phyloP scores from a whole-genome alignment of 108 stramenopile species.

The Licmophora abbreviata region DNA sequence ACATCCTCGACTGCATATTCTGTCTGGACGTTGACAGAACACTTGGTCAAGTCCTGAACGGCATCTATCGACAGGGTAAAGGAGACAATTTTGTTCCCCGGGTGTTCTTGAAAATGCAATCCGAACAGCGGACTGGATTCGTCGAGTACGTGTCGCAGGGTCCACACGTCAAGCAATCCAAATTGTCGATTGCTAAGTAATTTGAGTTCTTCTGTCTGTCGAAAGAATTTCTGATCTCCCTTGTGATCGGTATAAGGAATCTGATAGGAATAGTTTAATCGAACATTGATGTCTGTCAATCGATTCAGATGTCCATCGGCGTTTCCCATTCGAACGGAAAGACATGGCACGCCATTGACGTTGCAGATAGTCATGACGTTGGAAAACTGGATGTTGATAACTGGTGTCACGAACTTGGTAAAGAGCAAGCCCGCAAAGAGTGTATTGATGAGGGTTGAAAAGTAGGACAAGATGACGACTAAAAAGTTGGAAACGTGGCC shows the following conservation, averaged over 20 bases:
- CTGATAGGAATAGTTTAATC: conserved; percentile 14
- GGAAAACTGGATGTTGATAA: conserved; percentile 14
- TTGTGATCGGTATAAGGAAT: conserved; percentile 16
- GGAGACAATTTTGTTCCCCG: conserved; percentile 13
- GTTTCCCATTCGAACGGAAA: conserved; percentile 15
- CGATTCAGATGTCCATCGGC: conserved; percentile 18
- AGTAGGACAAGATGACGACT: conserved; percentile 2
- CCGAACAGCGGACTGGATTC: conserved; percentile 22
- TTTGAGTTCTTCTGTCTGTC: conserved; percentile 12
- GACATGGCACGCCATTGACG: conserved; percentile 18
- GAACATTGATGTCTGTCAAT: conserved; percentile 18
- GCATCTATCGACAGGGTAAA: conserved; percentile 18
- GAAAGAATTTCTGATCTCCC: conserved; percentile 10
- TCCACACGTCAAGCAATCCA: conserved; percentile 11
- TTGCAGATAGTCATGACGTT: conserved; percentile 16
- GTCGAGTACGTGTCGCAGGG: conserved; percentile 14
- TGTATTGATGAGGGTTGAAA: conserved; percentile 9
- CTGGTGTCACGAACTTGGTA: conserved; percentile 17
- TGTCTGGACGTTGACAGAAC: conserved; percentile 10
- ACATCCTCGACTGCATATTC: conserved; percentile 12
- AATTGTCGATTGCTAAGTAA: conserved; percentile 11
- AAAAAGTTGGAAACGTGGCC: conserved; percentile 6
- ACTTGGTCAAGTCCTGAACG: conserved; percentile 19
- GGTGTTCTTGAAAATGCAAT: conserved; percentile 16
- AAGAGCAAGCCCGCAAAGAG: conserved; percentile 16